A percentile compares a stretch with the other conserved stretches of the same genome.
These are phyloP conservation scores for Colletotrichum acutatum DNA, from an alignment of 2,329 filamentous ascomycete species.

Conservation along the genomic window DNA sequence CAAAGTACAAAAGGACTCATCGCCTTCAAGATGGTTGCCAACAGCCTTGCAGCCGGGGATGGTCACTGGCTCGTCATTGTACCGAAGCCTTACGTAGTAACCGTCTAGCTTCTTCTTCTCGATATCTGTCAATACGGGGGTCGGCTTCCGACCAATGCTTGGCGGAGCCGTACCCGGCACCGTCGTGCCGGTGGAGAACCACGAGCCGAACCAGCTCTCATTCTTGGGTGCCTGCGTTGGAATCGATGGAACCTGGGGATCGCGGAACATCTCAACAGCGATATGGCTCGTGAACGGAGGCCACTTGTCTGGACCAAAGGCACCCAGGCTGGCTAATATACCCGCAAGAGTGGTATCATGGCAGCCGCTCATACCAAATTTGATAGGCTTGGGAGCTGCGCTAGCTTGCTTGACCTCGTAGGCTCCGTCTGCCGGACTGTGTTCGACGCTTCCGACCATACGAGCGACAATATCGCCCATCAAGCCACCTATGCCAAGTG, in stretches of 20 bases:
- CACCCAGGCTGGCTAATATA: conserved; percentile 80
- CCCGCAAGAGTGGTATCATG: conserved; percentile 94
- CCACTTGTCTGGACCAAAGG: conserved; percentile 80
- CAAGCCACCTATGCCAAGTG: conserved; percentile 85
- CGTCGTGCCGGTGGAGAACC: conserved; percentile 42
- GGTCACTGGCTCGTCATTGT: conserved; percentile 86
- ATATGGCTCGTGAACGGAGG: conserved; percentile 94
- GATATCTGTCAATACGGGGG: conserved; percentile 62
- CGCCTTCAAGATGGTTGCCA: conserved; percentile 87
- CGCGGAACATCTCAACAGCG: conserved; percentile 88
- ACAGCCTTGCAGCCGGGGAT: conserved; percentile 82
- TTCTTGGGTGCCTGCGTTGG: conserved; percentile 38
- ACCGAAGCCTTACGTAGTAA: conserved; percentile 90
- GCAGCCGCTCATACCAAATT: conserved; percentile 85
- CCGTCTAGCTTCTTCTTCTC: conserved; percentile 70
- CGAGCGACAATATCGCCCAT: conserved; percentile 84
- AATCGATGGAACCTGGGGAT: conserved; percentile 45
- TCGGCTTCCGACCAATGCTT: conserved; percentile 70
- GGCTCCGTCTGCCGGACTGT: conserved; percentile 63
- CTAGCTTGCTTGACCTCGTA: conserved; percentile 57
- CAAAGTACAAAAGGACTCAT: conserved; percentile 91
- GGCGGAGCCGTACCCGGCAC: conserved; percentile 47
- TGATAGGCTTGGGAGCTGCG: conserved; percentile 61
- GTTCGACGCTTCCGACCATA: conserved; percentile 76
- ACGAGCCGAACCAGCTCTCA: conserved; percentile 45